These are phyloP conservation scores for Solanum hybrid DNA, from an alignment of 305 asterid genomes.

Conservation along the genomic window DNA sequence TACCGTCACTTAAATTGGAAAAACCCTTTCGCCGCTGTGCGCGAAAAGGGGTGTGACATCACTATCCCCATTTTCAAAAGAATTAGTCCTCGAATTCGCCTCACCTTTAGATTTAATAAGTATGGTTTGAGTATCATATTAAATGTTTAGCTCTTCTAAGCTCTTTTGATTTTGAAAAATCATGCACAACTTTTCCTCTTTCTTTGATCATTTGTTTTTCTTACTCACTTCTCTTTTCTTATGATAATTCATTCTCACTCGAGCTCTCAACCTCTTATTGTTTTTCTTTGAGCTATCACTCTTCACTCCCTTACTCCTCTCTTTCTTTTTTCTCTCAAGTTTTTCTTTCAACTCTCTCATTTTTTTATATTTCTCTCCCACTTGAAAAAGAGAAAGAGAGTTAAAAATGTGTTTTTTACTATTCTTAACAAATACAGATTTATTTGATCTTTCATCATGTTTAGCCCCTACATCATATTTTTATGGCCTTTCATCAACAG, in stretches of 20 bases:
- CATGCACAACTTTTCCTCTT: background rate
- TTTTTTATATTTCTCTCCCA: background rate
- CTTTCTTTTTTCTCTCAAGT: background rate
- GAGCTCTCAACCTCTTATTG: background rate
- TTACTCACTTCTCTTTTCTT: background rate
- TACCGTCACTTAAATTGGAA: too few species aligned
- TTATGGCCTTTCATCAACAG: background rate
- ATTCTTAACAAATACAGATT: too few species aligned
- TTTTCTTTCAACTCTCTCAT: background rate
- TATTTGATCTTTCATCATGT: background rate
- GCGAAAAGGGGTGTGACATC: background rate
- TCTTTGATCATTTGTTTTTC: background rate
- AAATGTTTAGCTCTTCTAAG: background rate
- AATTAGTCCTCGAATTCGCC: background rate
- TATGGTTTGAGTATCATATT: background rate
- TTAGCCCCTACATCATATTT: background rate
- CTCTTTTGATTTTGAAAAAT: background rate
- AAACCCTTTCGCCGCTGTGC: too few species aligned
- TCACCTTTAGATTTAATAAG: background rate
- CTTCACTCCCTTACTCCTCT: background rate
- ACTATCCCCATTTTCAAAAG: background rate
- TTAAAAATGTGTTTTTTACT: background rate
- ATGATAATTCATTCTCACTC: background rate
- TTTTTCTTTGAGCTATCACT: background rate
- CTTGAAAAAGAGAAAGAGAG: background rate